Evolutionary conservation across 768 basidiomycete genomes (phyloP), one percentile per base, ranked within the genome.

Genomic region (Cystobasidium ongulense): DNA sequence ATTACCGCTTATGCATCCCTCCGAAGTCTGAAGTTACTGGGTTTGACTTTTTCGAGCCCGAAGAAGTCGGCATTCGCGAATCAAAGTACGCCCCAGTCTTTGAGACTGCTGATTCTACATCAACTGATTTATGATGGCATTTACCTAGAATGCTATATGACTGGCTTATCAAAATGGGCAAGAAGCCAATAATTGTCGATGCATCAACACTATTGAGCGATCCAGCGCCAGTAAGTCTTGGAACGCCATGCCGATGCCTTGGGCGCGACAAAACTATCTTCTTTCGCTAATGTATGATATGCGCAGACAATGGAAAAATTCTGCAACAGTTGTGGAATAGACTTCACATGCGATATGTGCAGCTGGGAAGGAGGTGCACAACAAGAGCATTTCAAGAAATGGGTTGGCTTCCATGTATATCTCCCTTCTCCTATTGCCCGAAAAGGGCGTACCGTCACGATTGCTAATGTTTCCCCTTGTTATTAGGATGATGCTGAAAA

Each of bases 41-140:
- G 0, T 80, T 80, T 75, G 76, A 80, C 29, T 78, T 74, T 33
- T 80, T 78, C 25, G 78, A 79, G 46, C 65, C 70, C 1, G 35
- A 61, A 29, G 79, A 80, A 53, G 78, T 77, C 50, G 79, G 79
- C 11, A 75, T 79, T 65, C 35, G 39, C 17, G 79, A 80, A 61
- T 39, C 75, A 76, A 18, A 3, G 25, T 46, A 27, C 76, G 74
- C 77, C 74, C 25, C 76, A 76, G 39, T n/a, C 13, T 27, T 70
- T 36, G 74, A 73, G 71, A 75, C 75, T 5, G 35, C 21, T 59
- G 43, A 63, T 21, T 31, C 21, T 21, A 8, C 57, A 29, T 29
- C 5, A n/a, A 29, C 52, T n/a, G 52, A 54, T 54, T 5, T 23
- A 54, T 29, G 27, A 46, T n/a, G n/a, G 13, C 43, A 13, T 33